Evolutionary conservation across 148 eudicot species (phyloP).

Genomic region (Bassia scoparia): DNA sequence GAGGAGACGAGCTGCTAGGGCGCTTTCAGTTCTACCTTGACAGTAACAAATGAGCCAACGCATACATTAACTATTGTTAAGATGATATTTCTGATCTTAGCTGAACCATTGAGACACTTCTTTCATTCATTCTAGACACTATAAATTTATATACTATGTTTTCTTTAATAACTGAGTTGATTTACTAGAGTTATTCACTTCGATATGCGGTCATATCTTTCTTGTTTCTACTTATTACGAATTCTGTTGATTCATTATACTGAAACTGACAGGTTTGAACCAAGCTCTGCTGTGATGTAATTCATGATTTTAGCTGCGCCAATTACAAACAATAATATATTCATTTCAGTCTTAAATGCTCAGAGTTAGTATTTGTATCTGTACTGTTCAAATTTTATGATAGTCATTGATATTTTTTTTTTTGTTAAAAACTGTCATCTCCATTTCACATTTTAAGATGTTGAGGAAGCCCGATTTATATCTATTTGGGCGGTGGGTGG

Average conservation of each 20-base stretch:
- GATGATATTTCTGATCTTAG: not conserved
- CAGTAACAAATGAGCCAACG: no score
- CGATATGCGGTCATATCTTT: constrained; percentile 3
- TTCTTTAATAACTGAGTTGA: not conserved
- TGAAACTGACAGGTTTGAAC: constrained; percentile 33
- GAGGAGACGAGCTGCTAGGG: no score
- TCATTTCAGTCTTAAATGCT: not conserved
- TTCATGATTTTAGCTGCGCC: not conserved
- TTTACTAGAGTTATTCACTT: not conserved
- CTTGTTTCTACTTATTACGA: constrained; percentile 19
- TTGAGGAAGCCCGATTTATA: not conserved
- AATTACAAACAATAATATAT: not conserved
- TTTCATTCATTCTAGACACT: not conserved
- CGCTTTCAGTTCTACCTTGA: no score
- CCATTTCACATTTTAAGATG: not conserved
- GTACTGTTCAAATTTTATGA: not conserved
- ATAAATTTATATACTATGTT: no score
- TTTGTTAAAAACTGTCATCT: not conserved
- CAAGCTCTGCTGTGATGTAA: constrained; percentile 38
- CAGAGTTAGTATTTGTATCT: no score
- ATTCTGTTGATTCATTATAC: constrained; percentile 35
- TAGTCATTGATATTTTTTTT: not conserved
- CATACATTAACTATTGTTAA: not conserved
- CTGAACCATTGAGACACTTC: not conserved
- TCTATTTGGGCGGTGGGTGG: no score